Evolutionary conservation across 2,329 filamentous ascomycete genomes (phyloP).

Genomic region (Xenoacremonium recifei): DNA sequence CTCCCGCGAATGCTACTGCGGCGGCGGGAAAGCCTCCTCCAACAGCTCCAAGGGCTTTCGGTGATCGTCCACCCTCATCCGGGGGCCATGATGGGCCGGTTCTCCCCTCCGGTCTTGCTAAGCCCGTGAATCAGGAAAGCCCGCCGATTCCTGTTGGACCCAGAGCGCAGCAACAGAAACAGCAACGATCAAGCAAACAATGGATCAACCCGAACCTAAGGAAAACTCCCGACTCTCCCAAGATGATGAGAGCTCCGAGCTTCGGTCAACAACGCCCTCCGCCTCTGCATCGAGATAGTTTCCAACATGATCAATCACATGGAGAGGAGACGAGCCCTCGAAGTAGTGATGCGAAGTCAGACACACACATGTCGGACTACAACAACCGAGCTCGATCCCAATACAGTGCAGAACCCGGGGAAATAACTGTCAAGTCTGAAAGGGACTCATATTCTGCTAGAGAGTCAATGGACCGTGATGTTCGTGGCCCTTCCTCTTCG

Average conservation of each 20-base stretch:
- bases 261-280: slow-evolving; percentile 43
- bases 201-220: slow-evolving; percentile 58
- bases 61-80: slow-evolving; percentile 46
- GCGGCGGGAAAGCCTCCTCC: slow-evolving; percentile 49
- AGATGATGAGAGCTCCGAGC: slow-evolving; percentile 48
- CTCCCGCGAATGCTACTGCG: slow-evolving; percentile 28
- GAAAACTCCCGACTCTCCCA: slow-evolving; percentile 52
- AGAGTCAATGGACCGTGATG: slow-evolving; percentile 23
- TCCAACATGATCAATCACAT: slow-evolving; percentile 37
- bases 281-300: slow-evolving; percentile 36
- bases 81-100: slow-evolving; percentile 31
- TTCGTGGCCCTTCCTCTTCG: slow-evolving; percentile 10
- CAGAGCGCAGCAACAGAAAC: slow-evolving; percentile 48
- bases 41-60: slow-evolving; percentile 52
- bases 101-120: slow-evolving; percentile 43
- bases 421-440: slow-evolving; percentile 42
- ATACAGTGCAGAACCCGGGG: slow-evolving; percentile 47
- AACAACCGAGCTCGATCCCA: slow-evolving; percentile 38
- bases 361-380: slow-evolving; percentile 30
- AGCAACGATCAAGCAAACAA: slow-evolving; percentile 54
- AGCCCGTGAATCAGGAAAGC: slow-evolving; percentile 39
- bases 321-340: slow-evolving; percentile 44
- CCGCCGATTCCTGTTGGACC: slow-evolving; percentile 53
- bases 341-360: slow-evolving; percentile 53
- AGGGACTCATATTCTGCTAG: slow-evolving; percentile 35